Percentiles rank a stretch among this genome's conserved stretches.
These are phyloP conservation scores for Neocucurbitaria cava DNA, from an alignment of 2,329 filamentous ascomycete genomes.

Conservation along the genomic window DNA sequence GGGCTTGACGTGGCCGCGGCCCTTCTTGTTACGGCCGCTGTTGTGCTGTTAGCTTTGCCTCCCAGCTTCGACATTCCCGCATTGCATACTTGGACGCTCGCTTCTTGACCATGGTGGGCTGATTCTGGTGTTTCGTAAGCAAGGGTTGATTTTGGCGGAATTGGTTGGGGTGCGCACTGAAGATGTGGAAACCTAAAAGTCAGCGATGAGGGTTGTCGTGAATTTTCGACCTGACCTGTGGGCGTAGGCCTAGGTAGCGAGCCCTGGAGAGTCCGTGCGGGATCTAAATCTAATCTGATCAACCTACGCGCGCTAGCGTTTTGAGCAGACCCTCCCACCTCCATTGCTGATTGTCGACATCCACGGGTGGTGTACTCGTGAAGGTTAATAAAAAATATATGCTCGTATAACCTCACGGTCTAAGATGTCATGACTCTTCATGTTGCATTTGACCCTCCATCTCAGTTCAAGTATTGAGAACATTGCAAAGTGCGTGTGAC, in stretches of 20 bases:
- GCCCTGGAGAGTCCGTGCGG: neutral
- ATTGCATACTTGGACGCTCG: constrained; percentile 72
- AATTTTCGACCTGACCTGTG: constrained; percentile 33
- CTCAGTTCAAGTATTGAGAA: neutral
- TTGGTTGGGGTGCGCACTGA: constrained; percentile 37
- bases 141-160: neutral
- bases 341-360: neutral
- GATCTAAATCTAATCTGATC: neutral
- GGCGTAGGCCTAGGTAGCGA: constrained; percentile 34
- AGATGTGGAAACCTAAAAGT: constrained; percentile 46
- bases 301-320: neutral
- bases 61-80: constrained; percentile 21
- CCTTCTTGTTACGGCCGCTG: constrained; percentile 99
- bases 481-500: neutral
- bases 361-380: neutral
- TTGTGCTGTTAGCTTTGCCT: constrained; percentile 45
- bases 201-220: constrained; percentile 45
- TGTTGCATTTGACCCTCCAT: too few relatives aligned
- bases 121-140: constrained; percentile 49
- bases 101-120: constrained; percentile 77
- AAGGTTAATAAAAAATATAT: neutral
- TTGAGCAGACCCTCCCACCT: neutral
- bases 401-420: neutral
- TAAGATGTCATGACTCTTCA: neutral
- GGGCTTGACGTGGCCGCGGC: constrained; percentile 99